These are phyloP conservation scores for Neoconidiobolus thromboides DNA, from an alignment of 371 early-diverging fungal genomes.

Conservation along the genomic window DNA sequence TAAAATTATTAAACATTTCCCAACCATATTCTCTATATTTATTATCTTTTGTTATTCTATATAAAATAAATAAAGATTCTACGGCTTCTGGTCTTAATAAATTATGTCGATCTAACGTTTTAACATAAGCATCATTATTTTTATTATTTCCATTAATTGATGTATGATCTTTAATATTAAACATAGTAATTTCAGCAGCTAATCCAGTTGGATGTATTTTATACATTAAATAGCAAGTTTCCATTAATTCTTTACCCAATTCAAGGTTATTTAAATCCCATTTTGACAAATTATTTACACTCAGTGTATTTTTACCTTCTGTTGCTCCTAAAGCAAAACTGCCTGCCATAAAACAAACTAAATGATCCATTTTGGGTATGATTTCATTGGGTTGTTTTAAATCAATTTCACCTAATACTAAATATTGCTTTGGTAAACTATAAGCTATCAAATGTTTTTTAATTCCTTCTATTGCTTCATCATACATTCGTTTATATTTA, in stretches of 20 bases:
- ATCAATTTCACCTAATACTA: conserved; percentile 54
- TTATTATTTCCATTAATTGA: neutral
- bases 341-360: conserved; percentile 83
- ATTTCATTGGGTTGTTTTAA: conserved; percentile 15
- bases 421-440: conserved; percentile 29
- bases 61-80: conserved; percentile 70
- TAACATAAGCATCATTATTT: conserved; percentile 38
- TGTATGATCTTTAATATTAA: conserved; percentile 14
- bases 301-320: conserved; percentile 15
- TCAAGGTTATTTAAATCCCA: conserved; percentile 11
- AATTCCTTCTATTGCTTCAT: conserved; percentile 46
- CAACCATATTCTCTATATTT: conserved; percentile 80
- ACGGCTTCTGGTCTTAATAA: conserved; percentile 74
- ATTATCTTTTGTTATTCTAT: conserved; percentile 60
- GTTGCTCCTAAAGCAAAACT: conserved; percentile 61
- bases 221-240: conserved; percentile 70
- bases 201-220: conserved; percentile 51
- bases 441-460: conserved; percentile 41
- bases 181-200: conserved; percentile 59
- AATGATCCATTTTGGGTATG: conserved; percentile 72
- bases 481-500: conserved; percentile 46
- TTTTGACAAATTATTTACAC: conserved; percentile 9
- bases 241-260: conserved; percentile 53
- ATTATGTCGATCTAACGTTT: conserved; percentile 38
- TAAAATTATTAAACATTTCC: conserved; percentile 66